Evolutionary conservation across 345 rosid species (phyloP).

Genomic region (Turnera subulata): DNA sequence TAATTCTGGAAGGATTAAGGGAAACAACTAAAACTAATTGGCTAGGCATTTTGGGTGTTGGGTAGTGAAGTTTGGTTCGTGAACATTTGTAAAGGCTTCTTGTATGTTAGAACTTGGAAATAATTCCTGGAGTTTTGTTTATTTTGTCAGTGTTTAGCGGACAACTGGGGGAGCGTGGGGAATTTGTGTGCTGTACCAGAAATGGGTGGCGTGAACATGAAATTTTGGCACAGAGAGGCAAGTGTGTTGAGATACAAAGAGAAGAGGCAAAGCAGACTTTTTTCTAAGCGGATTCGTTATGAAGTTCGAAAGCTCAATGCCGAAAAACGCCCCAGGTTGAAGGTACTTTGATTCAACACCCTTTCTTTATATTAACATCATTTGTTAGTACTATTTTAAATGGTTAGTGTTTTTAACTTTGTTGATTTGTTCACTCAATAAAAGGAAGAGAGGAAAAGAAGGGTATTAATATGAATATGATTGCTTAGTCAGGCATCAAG

Average conservation of each 20-base stretch:
- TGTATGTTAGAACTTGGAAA: neutral
- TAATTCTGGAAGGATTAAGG: too few species aligned
- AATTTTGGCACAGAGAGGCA: constrained; percentile 64
- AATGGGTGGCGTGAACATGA: constrained; percentile 19
- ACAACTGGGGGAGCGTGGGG: constrained; percentile 26
- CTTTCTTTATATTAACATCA: too few species aligned
- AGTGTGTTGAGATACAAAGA: constrained; percentile 88
- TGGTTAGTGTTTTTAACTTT: too few species aligned
- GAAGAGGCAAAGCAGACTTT: constrained; percentile 82
- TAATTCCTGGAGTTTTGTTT: constrained; percentile 4
- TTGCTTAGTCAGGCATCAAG: too few species aligned
- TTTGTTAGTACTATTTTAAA: too few species aligned
- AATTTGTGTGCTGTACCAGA: constrained; percentile 64
- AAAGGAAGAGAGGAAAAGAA: too few species aligned
- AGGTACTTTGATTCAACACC: constrained; percentile 36
- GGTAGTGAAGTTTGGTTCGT: too few species aligned
- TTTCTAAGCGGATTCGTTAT: constrained; percentile 76
- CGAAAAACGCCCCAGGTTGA: constrained; percentile 86
- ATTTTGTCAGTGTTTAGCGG: constrained; percentile 33
- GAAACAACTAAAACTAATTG: too few species aligned
- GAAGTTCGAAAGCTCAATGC: constrained; percentile 94
- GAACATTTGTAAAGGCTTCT: neutral
- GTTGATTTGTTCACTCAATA: too few species aligned
- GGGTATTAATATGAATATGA: too few species aligned
- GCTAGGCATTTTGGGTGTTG: too few species aligned